Conservation (phyloP, 2,329 filamentous ascomycete species). For the Niveomyces coronatus region DNA sequence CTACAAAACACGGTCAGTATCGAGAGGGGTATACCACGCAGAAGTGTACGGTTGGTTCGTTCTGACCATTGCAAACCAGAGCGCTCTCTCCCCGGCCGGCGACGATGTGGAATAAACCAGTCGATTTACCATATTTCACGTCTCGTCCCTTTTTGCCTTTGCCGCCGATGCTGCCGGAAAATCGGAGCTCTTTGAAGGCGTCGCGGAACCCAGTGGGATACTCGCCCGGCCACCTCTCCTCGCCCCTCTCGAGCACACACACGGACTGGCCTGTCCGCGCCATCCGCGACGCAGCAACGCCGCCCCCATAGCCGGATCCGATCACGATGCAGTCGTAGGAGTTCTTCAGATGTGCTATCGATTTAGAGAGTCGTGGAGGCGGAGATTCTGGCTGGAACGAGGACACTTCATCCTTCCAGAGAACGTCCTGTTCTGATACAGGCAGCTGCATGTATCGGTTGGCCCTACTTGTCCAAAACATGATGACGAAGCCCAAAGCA, state of each 20-base stretch:
- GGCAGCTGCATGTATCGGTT: too few species aligned
- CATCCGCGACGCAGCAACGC: conserved; percentile 55
- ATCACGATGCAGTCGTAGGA: conserved; percentile 57
- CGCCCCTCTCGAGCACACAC: conserved; percentile 53
- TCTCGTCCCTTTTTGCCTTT: conserved; percentile 35
- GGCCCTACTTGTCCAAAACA: too few species aligned
- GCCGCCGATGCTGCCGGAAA: conserved; percentile 16
- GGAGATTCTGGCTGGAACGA: too few species aligned
- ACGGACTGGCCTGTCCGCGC: conserved; percentile 46
- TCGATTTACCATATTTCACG: conserved; percentile 39
- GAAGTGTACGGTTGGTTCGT: neutral
- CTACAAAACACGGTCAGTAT: conserved; percentile 20
- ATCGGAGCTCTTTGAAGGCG: conserved; percentile 39
- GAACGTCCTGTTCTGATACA: too few species aligned
- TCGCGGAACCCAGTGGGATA: conserved; percentile 42
- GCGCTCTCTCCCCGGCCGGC: conserved; percentile 55
- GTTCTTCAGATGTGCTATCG: neutral
- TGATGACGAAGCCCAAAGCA: too few species aligned
- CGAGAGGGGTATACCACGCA: neutral
- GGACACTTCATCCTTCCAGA: too few species aligned
- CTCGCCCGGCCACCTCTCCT: conserved; percentile 57
- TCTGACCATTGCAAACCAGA: conserved; percentile 45
- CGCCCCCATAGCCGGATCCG: conserved; percentile 59
- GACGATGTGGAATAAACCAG: conserved; percentile 53
- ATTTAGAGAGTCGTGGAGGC: neutral